Evolutionary conservation across 352 stramenopile species (phyloP).

Genomic region (Phytophthora cactorum): DNA sequence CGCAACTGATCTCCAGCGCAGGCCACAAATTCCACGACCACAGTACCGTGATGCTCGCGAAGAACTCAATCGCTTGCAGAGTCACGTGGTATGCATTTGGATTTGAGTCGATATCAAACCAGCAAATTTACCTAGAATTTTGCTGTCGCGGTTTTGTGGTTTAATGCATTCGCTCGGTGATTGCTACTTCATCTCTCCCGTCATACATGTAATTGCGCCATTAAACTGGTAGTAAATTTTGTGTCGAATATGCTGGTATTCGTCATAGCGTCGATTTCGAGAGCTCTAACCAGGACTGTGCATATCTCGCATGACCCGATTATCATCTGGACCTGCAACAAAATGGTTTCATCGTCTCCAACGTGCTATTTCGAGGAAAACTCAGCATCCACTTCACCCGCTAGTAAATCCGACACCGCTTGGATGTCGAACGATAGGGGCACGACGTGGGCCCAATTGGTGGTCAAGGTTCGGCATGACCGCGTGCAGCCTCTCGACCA

Average conservation of each 20-base stretch:
- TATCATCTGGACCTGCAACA: no score
- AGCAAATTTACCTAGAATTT: background rate
- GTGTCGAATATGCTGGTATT: background rate
- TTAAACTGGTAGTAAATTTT: background rate
- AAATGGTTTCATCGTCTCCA: no score
- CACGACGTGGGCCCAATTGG: slow-evolving; percentile 12
- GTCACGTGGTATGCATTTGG: no score
- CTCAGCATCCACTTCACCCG: background rate
- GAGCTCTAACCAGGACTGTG: no score
- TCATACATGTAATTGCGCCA: background rate
- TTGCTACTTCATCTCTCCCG: background rate
- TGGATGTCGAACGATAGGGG: slow-evolving; percentile 1
- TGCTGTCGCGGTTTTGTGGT: no score
- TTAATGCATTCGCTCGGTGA: background rate
- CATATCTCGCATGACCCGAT: no score
- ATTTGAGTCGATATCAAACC: no score
- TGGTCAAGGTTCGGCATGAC: slow-evolving; percentile 17
- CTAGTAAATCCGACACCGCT: background rate
- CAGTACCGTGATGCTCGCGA: no score
- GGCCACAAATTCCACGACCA: no score
- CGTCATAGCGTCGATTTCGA: no score
- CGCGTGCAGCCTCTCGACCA: slow-evolving; percentile 14
- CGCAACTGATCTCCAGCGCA: no score
- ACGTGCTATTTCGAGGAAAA: background rate
- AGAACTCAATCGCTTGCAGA: no score